These are phyloP conservation scores for Spathaspora boniae DNA, from an alignment of 805 yeast genomes.

Conservation along the genomic window DNA sequence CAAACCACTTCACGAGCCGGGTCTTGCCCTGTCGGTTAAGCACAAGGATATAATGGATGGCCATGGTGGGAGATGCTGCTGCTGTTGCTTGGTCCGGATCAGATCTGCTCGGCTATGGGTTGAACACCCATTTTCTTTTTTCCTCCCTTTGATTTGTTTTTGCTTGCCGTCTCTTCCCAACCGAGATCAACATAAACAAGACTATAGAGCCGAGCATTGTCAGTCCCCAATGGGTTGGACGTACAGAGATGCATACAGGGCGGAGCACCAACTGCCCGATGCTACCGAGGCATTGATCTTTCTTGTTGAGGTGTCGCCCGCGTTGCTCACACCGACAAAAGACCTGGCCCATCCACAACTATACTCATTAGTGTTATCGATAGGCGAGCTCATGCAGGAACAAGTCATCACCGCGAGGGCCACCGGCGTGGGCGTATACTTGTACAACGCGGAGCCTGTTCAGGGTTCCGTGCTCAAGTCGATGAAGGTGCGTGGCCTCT, in stretches of 20 bases:
- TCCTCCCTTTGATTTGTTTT: no score
- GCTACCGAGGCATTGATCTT: conserved; percentile 63
- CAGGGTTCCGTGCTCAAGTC: conserved; percentile 16
- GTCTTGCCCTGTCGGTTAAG: conserved; percentile 94
- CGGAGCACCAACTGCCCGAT: conserved; percentile 43
- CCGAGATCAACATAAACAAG: no score
- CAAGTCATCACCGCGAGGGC: conserved; percentile 61
- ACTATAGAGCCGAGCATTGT: no score
- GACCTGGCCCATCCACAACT: conserved; percentile 42
- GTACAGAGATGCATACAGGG: no score
- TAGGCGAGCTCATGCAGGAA: conserved; percentile 61
- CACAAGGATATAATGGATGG: conserved; percentile 74
- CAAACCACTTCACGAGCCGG: conserved; percentile 78
- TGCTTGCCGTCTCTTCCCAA: no score
- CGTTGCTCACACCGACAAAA: conserved; percentile 34
- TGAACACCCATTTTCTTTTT: no score
- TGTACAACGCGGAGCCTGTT: conserved; percentile 43
- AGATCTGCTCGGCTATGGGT: no score
- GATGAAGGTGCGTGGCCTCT: conserved; percentile 39
- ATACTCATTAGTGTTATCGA: conserved; percentile 50
- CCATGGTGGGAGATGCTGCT: conserved; percentile 41
- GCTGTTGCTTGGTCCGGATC: neutral
- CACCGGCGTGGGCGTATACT: conserved; percentile 73
- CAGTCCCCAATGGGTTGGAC: no score
- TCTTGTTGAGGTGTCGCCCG: conserved; percentile 56